phyloP scores from a whole-genome alignment of 73 alveolate species.

The Blepharisma japonicum region DNA sequence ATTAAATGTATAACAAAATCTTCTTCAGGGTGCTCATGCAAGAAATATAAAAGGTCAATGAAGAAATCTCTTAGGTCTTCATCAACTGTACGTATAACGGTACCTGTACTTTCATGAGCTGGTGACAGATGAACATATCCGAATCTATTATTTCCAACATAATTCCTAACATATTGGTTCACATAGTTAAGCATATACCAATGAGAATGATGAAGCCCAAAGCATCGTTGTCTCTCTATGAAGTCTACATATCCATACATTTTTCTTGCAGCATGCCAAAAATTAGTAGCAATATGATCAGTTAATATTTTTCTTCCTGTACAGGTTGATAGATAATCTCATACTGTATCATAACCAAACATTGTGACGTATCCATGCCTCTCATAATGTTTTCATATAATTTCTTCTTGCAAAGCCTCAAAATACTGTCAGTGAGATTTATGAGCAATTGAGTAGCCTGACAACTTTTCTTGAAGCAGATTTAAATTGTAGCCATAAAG shows the following conservation, averaged over 20 bases:
- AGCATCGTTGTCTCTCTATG: not conserved
- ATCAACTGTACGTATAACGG: conserved; percentile 20
- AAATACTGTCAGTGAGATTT: not conserved
- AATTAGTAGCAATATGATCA: conserved; percentile 6
- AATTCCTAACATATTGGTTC: not conserved
- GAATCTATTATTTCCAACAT: not conserved
- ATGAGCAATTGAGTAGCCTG: not conserved
- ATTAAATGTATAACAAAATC: conserved; percentile 1
- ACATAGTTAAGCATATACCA: not conserved
- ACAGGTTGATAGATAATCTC: not conserved
- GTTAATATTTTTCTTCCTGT: conserved; percentile 7
- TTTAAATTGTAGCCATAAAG: conserved; percentile 5
- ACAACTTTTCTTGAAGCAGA: not conserved
- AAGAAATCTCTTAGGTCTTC: not conserved
- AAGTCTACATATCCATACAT: conserved; percentile 10
- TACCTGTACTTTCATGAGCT: conserved; percentile 10
- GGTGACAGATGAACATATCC: not conserved
- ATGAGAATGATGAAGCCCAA: not conserved
- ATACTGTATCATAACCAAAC: conserved; percentile 25
- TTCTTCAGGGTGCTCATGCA: not conserved
- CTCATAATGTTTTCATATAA: not conserved
- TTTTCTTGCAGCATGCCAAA: conserved; percentile 24
- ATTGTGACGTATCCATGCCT: not conserved
- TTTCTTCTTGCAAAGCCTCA: not conserved
- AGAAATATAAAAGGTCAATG: not conserved